Evolutionary conservation across 495 filamentous ascomycete genomes (phyloP).

Genomic region (Penicillium fimorum): DNA sequence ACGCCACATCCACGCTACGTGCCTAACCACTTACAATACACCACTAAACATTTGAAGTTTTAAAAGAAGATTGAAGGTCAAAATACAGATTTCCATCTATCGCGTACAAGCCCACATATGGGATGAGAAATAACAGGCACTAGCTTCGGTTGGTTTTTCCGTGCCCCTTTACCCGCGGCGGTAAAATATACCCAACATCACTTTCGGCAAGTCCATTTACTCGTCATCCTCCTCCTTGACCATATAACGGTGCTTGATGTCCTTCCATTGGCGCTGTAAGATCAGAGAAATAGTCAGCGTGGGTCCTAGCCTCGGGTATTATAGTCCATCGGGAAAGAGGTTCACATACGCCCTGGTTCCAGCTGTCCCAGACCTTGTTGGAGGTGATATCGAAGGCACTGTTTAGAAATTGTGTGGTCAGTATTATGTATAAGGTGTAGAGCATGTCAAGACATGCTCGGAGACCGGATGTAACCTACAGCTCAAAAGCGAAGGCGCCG

Average conservation of each 20-base stretch:
- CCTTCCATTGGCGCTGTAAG: constrained; percentile 96
- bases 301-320: constrained; percentile 6
- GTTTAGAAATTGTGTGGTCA: constrained; percentile 21
- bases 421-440: constrained; percentile 2
- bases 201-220: constrained; percentile 25
- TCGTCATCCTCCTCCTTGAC: constrained; percentile 59
- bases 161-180: constrained; percentile 18
- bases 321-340: constrained; percentile 7
- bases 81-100: constrained; percentile 38
- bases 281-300: constrained; percentile 32
- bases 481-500: constrained; percentile 85
- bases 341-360: constrained; percentile 82
- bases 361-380: constrained; percentile 81
- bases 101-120: constrained; percentile 37
- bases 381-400: constrained; percentile 76
- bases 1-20: constrained; percentile 29
- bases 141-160: constrained; percentile 21
- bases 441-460: constrained; percentile 6
- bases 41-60: background rate
- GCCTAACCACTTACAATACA: constrained; percentile 8
- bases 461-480: constrained; percentile 58
- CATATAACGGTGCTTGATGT: constrained; percentile 87
- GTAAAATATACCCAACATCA: constrained; percentile 14
- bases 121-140: constrained; percentile 32
- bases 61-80: constrained; percentile 10